phyloP scores from a whole-genome alignment of 1,284 basidiomycete genomes.

The Ustilago hordei region DNA sequence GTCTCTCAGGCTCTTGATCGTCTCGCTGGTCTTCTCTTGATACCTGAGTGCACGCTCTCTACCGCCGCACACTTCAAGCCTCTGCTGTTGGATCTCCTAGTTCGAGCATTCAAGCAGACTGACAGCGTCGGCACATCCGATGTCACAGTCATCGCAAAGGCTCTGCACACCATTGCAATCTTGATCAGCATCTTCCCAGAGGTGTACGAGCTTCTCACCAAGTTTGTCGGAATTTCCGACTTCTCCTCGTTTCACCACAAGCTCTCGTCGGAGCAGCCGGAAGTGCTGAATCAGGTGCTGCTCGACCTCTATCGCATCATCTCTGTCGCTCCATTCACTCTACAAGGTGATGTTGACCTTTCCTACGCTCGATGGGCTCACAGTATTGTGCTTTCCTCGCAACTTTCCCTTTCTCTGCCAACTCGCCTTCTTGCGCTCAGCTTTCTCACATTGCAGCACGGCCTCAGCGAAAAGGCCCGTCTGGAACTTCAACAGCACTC shows the following conservation, averaged over 20 bases:
- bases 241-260: conserved; percentile 17
- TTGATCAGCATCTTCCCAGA: conserved; percentile 62
- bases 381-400: conserved; percentile 19
- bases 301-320: conserved; percentile 36
- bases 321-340: conserved; percentile 19
- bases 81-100: conserved; percentile 63
- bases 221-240: conserved; percentile 22
- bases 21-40: conserved; percentile 60
- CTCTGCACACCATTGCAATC: conserved; percentile 27
- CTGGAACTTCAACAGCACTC: conserved; percentile 42
- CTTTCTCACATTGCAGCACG: conserved; percentile 46
- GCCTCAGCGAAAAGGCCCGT: conserved; percentile 38
- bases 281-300: conserved; percentile 36
- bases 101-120: conserved; percentile 47
- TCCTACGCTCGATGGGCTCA: conserved; percentile 33
- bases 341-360: conserved; percentile 13
- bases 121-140: conserved; percentile 14
- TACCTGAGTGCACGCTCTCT: conserved; percentile 51
- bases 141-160: conserved; percentile 15
- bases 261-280: conserved; percentile 7
- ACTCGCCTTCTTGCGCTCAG: conserved; percentile 56
- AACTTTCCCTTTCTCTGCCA: conserved; percentile 12
- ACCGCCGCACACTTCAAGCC: conserved; percentile 64
- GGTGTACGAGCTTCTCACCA: conserved; percentile 43
- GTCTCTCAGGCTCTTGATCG: conserved; percentile 45